phyloP scores from a whole-genome alignment of 257 asterid genomes.

The Solanum appendiculatum region DNA sequence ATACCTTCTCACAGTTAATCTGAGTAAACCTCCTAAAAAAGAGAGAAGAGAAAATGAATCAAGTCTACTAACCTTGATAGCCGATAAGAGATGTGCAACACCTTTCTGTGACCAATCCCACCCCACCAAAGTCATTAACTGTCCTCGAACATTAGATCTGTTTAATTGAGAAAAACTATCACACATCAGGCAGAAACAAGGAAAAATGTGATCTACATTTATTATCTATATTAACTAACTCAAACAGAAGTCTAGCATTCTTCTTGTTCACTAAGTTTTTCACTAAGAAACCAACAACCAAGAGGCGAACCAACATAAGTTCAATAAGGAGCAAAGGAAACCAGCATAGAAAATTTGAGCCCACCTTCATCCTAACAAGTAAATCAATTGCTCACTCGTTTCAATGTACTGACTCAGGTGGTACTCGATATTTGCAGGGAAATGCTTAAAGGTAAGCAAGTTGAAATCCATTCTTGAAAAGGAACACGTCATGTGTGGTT shows the following conservation, averaged over 20 bases:
- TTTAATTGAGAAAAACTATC: not conserved
- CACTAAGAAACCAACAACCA: not conserved
- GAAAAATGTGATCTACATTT: not conserved
- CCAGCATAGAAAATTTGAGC: not conserved
- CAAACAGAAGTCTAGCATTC: not conserved
- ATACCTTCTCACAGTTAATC: not conserved
- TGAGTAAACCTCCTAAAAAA: not conserved
- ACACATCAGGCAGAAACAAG: not conserved
- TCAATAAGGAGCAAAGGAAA: not conserved
- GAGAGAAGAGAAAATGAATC: not conserved
- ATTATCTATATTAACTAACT: not conserved
- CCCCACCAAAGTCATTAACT: conserved; percentile 82
- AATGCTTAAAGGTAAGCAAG: not conserved
- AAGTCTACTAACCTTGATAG: conserved; percentile 47
- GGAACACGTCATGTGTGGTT: not conserved
- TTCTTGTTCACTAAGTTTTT: not conserved
- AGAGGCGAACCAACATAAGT: not conserved
- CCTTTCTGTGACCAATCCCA: conserved; percentile 85
- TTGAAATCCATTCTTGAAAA: not conserved
- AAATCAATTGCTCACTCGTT: no score
- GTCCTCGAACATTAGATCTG: conserved; percentile 83
- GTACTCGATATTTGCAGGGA: no score
- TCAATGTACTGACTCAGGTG: no score
- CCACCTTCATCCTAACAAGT: no score
- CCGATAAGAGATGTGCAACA: conserved; percentile 69